Evolutionary conservation across 1,284 basidiomycete species (phyloP), one percentile per base, ranked within the genome.

Genomic region (Flammula alnicola): DNA sequence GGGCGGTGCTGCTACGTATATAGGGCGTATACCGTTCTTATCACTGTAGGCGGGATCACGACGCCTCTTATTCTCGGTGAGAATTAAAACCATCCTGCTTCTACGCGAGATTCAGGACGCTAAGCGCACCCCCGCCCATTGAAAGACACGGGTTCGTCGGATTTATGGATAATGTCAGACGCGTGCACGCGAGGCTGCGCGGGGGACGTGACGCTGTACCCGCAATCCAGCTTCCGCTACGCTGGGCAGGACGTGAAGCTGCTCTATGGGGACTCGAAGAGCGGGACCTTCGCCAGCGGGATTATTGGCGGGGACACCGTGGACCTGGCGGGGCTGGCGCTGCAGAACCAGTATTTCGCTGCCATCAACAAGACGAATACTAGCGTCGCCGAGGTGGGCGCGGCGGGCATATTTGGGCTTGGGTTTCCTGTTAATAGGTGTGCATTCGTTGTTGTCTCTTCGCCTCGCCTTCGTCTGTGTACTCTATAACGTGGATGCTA

Each of bases 371-470:
- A 69, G n/a, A 83, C 81, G 8, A 76, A 81, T 49, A 80, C 78
- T 4, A 74, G 66, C 12, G 65, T 83, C 3, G 51, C 69, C 25
- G 64, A 74, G 20, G 74, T 70, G 1, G 72, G 71, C 3, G 68
- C 74, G 12, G 68, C 70, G 17, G 81, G 81, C 1, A 80, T 83
- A 31, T 72, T 83, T 52, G 82, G 81, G 1, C 65, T 83, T n/a
- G 81, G 81, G 0, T 83, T 83, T 44, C 79, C 80, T 5, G 61
- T 74, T n/a, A 77, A 76, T 47, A 81, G 78, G 80, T 78, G 17
- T 4, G 54, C 36, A 25, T 26, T n/a, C n/a, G n/a, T n/a, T n/a
- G n/a, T n/a, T n/a, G n/a, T n/a, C n/a, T n/a, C n/a, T n/a, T n/a
- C n/a, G n/a, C n/a, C n/a, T n/a, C n/a, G n/a, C n/a, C n/a, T n/a